These are phyloP conservation scores for Dissophora globulifera DNA, from an alignment of 192 early-diverging fungal species.

Conservation along the genomic window DNA sequence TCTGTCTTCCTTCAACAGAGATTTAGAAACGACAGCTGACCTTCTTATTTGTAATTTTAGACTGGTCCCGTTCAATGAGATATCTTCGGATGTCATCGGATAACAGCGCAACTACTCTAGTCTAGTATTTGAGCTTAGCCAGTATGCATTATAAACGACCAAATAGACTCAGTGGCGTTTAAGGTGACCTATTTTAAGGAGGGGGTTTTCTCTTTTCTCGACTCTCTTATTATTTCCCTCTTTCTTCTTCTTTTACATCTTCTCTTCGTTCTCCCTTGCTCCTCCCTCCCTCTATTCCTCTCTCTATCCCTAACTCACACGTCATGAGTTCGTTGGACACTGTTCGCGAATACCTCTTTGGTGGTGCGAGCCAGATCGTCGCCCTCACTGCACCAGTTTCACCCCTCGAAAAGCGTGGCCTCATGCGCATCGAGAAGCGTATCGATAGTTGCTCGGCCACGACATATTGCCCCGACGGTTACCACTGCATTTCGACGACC, in stretches of 20 bases:
- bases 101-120: too few species aligned
- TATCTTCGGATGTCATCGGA: too few species aligned
- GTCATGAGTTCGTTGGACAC: background rate
- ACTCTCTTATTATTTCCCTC: too few species aligned
- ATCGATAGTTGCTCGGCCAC: slow-evolving; percentile 2
- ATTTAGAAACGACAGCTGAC: too few species aligned
- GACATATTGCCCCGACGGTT: slow-evolving; percentile 17
- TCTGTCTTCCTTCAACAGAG: too few species aligned
- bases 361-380: slow-evolving; percentile 4
- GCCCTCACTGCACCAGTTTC: background rate
- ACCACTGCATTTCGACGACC: background rate
- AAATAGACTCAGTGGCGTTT: background rate
- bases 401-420: slow-evolving; percentile 20
- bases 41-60: too few species aligned
- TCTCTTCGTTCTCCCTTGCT: background rate
- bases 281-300: slow-evolving; percentile 4
- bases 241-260: background rate
- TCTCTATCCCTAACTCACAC: background rate
- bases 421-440: slow-evolving; percentile 45
- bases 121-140: too few species aligned
- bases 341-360: slow-evolving; percentile 6
- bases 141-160: too few species aligned
- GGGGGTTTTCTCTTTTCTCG: too few species aligned
- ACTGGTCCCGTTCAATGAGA: too few species aligned
- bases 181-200: too few species aligned